phyloP scores from a whole-genome alignment of 2,329 filamentous ascomycete species.

The Anthostomella pinea region DNA sequence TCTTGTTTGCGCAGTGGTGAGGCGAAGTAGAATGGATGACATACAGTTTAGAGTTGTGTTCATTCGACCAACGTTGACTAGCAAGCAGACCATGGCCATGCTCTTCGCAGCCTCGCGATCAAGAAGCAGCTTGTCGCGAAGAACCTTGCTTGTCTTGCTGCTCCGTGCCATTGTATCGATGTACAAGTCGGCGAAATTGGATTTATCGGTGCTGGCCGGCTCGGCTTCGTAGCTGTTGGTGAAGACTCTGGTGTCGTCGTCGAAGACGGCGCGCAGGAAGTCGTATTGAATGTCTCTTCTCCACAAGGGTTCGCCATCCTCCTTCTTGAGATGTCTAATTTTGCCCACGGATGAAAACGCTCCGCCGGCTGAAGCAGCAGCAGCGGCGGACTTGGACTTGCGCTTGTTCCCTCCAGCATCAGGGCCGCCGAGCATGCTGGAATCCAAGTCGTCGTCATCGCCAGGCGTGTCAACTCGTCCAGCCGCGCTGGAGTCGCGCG shows the following conservation, averaged over 20 bases:
- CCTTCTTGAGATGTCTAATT: constrained; percentile 82
- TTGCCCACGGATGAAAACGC: constrained; percentile 51
- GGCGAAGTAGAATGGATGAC: constrained; percentile 29
- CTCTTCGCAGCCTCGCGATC: constrained; percentile 90
- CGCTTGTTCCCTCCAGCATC: constrained; percentile 23
- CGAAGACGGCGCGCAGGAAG: constrained; percentile 77
- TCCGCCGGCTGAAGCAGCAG: constrained; percentile 12
- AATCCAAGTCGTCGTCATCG: constrained; percentile 23
- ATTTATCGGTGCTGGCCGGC: constrained; percentile 54
- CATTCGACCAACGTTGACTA: constrained; percentile 98
- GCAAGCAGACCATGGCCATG: constrained; percentile 98
- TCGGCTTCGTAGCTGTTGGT: constrained; percentile 78
- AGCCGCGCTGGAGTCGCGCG: constrained; percentile 23
- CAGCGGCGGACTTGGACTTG: constrained; percentile 23
- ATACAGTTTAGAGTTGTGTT: constrained; percentile 97
- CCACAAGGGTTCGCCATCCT: constrained; percentile 85
- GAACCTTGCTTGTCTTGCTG: constrained; percentile 97
- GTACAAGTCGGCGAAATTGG: constrained; percentile 92
- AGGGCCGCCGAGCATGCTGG: constrained; percentile 25
- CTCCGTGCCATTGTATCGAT: constrained; percentile 98
- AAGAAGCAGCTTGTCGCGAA: constrained; percentile 92
- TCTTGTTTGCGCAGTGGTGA: not conserved
- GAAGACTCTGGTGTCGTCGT: constrained; percentile 73
- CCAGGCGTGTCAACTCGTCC: constrained; percentile 15
- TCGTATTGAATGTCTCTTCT: constrained; percentile 85